Base-by-base conservation (phyloP, 2,329 filamentous ascomycete genomes). In the Penicillium brevicompactum region DNA sequence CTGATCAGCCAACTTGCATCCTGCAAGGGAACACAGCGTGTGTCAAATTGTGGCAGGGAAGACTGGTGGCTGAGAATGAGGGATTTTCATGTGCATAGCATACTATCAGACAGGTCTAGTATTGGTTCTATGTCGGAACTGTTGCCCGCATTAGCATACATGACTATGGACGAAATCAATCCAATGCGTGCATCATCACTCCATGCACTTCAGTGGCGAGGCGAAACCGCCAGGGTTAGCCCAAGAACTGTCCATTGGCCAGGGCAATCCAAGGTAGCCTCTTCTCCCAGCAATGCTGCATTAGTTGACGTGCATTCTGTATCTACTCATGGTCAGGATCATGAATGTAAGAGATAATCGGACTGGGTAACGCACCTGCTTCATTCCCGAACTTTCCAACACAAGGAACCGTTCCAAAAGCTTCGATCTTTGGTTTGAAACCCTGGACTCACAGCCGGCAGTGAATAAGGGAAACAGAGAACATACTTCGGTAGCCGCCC, bases 381-480 rank as follows among this genome's bases (percentile, higher is more conserved):
- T 88, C 84, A 93, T 87, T 4, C 90, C 90, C 59, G 87, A 87
- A 5, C 82, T 84, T 74, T 93, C 89, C 1, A 91, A 83, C 16
- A 81, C 81, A 68, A 80, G 78, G 67, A 94, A 79, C 46, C 90
- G 79, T 61, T 85, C 82, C 65, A 90, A 76, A 37, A 93, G 84
- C 65, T 84, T 80, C 22, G 76, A 74, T 47, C 86, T 79, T 62
- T 88, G 83, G 2, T 72, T 73, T 32, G 77, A 66, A 46, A 86
- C 82, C 52, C 76, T 76, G 1, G 86, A 85, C 70, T 94, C 89
- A 61, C 89, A 92, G 0, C 90, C 91, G 1, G 90, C 90, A 1
- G 89, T 90, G 71, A 94, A 94, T 75, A 94, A 86, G 0, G 91
- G 90, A 61, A 94, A 92, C 38, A 94, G 71, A 16, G 90, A 76